A percentile compares a stretch with the other conserved stretches of the same genome.
phyloP scores from a whole-genome alignment of 2,329 filamentous ascomycete species.

The Coniosporium tulheliwenetii region DNA sequence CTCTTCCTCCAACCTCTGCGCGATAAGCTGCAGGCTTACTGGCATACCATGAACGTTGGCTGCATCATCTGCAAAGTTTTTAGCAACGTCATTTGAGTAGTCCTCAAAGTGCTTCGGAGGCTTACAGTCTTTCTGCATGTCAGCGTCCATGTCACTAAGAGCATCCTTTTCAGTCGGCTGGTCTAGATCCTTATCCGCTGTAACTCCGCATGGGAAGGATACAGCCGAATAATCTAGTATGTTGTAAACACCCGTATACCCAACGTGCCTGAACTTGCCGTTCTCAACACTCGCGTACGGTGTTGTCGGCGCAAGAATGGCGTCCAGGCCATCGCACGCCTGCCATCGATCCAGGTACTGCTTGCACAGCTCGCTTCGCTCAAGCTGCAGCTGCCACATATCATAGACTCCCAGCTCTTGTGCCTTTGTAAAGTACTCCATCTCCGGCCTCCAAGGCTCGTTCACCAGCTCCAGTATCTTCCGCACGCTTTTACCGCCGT shows the following conservation, averaged over 20 bases:
- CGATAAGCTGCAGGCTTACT: constrained; percentile 24
- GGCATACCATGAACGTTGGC: constrained; percentile 26
- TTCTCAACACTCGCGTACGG: constrained; percentile 26
- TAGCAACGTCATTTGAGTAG: background rate
- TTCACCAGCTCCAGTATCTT: constrained; percentile 22
- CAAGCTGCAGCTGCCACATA: constrained; percentile 33
- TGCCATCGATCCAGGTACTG: constrained; percentile 30
- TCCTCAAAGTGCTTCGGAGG: too few species aligned
- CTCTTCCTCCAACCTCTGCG: constrained; percentile 24
- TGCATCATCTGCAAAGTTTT: constrained; percentile 13
- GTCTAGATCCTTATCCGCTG: constrained; percentile 21
- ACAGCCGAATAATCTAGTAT: constrained; percentile 30
- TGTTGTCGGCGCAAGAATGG: constrained; percentile 29
- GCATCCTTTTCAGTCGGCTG: constrained; percentile 23
- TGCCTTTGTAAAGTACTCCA: constrained; percentile 27
- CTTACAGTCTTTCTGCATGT: too few species aligned
- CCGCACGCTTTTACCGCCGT: constrained; percentile 32
- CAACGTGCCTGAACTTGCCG: constrained; percentile 28
- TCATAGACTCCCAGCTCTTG: constrained; percentile 26
- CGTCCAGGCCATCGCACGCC: constrained; percentile 23
- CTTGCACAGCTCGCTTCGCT: constrained; percentile 26
- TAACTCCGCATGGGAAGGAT: constrained; percentile 26
- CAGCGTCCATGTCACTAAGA: constrained; percentile 1
- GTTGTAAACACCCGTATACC: constrained; percentile 31
- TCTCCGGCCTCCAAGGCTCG: constrained; percentile 33